Conservation (phyloP, 108 stramenopile genomes). For the Asterionellopsis glacialis region DNA sequence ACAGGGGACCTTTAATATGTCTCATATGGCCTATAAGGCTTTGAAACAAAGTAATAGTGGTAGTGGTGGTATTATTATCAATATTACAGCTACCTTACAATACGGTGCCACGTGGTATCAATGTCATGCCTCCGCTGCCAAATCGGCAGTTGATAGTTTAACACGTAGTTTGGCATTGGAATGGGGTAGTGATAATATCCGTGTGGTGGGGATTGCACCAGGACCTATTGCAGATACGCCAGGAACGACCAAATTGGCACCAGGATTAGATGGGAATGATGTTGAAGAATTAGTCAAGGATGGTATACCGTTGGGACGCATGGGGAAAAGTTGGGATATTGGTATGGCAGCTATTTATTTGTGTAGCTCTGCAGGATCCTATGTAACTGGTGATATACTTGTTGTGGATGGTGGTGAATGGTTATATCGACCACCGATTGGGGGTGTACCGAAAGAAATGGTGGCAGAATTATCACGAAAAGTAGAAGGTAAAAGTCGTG, state of each 20-base stretch:
- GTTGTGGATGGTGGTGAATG: slow-evolving; percentile 85
- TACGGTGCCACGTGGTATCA: slow-evolving; percentile 91
- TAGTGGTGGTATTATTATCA: slow-evolving; percentile 64
- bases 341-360: slow-evolving; percentile 82
- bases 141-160: slow-evolving; percentile 87
- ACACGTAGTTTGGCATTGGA: slow-evolving; percentile 89
- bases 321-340: slow-evolving; percentile 75
- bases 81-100: slow-evolving; percentile 88
- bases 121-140: slow-evolving; percentile 90
- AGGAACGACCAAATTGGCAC: slow-evolving; percentile 90
- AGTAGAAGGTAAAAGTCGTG: slow-evolving; percentile 68
- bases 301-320: slow-evolving; percentile 66
- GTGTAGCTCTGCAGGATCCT: slow-evolving; percentile 45
- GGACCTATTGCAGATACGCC: slow-evolving; percentile 92
- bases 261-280: slow-evolving; percentile 45
- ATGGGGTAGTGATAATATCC: slow-evolving; percentile 84
- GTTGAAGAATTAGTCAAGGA: slow-evolving; percentile 51
- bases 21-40: slow-evolving; percentile 64
- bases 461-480: slow-evolving; percentile 63
- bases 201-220: slow-evolving; percentile 92
- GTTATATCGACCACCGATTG: slow-evolving; percentile 68
- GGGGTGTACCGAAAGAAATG: slow-evolving; percentile 61
- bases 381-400: slow-evolving; percentile 70
- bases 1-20: slow-evolving; percentile 91
- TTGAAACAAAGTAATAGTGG: slow-evolving; percentile 32